Evolutionary conservation across 805 yeast species (phyloP), one percentile per base, ranked within the genome.

Genomic region (Teunomyces barrocoloradensis): DNA sequence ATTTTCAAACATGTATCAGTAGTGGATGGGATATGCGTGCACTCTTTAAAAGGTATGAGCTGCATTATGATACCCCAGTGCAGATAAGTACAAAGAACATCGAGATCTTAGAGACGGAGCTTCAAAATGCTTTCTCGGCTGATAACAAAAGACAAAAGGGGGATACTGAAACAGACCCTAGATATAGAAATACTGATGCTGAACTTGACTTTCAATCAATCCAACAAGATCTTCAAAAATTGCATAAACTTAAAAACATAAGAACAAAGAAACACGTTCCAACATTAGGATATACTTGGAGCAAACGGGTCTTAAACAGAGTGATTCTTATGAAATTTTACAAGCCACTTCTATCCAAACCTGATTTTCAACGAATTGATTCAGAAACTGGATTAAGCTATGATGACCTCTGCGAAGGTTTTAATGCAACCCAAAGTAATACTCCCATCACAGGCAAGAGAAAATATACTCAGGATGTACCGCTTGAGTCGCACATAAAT

Each of bases 211-310:
- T 32, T 27, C 17, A 10, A 28, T 17, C 30, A 36, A 11, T 30
- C 27, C 15, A 27, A 15, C 9, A 29, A 7, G 44, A 42, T 21
- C 17, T 37, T 21, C 27, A 20, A 6, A 37, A 37, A 37, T 37
- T 37, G 40, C 40, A 37, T 37, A 37, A 37, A 23, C 40, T 37
- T 13, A 37, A 37, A 20, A 37, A 37, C 25, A 21, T 32, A 10
- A 36, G 32, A 35, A 53, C 64, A 13, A 61, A 56, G 28, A 53
- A 43, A 28, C 54, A 55, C 13, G 61, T 68, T 1, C 72, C 74
- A 0, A 58, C 69, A 15, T 53, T 69, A 27, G 73, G 73, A 0
- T 65, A 65, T 42, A 57, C 58, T 2, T 69, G 74, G 74, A 50
- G 62, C 2, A 60, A 60, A 29, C 51, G 59, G 11, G 58, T 68